A percentile compares a stretch with the other conserved stretches of the same genome.
phyloP scores from a whole-genome alignment of 192 early-diverging fungal species.

The Nowakowskiella sp. region DNA sequence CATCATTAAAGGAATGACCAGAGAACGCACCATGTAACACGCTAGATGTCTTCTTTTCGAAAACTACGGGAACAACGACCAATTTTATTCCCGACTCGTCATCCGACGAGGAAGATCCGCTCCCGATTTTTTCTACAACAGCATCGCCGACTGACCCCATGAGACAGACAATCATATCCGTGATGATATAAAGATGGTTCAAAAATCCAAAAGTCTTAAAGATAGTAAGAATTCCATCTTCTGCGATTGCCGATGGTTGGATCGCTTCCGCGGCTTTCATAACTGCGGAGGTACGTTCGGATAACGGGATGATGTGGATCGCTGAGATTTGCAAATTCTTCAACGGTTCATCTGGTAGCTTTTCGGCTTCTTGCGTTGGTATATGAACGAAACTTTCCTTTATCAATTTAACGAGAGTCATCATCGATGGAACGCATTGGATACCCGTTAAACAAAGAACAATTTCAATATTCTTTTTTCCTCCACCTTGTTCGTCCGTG shows the following conservation, averaged over 20 bases:
- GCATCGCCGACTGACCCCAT: slow-evolving; percentile 50
- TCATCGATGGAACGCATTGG: slow-evolving; percentile 59
- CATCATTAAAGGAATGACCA: too few relatives aligned
- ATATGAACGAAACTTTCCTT: too few relatives aligned
- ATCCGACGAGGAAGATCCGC: too few relatives aligned
- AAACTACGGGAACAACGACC: slow-evolving; percentile 72
- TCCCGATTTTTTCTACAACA: slow-evolving; percentile 59
- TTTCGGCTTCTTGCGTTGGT: too few relatives aligned
- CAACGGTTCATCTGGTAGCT: neutral
- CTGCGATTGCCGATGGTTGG: slow-evolving; percentile 46
- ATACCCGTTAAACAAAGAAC: slow-evolving; percentile 55
- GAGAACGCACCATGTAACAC: slow-evolving; percentile 17
- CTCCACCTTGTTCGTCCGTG: slow-evolving; percentile 8
- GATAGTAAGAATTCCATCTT: slow-evolving; percentile 72
- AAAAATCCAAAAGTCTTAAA: slow-evolving; percentile 75
- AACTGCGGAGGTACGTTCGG: slow-evolving; percentile 70
- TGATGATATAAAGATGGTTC: slow-evolving; percentile 54
- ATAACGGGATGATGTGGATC: slow-evolving; percentile 72
- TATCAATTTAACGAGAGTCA: slow-evolving; percentile 58
- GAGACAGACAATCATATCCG: slow-evolving; percentile 56
- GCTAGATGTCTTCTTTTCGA: slow-evolving; percentile 10
- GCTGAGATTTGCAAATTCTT: slow-evolving; percentile 41
- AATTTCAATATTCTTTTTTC: slow-evolving; percentile 10
- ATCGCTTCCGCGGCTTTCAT: slow-evolving; percentile 68
- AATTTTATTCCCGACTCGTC: too few relatives aligned